These are phyloP conservation scores for Forsythia viridissima DNA, from an alignment of 257 asterid species.

Conservation along the genomic window DNA sequence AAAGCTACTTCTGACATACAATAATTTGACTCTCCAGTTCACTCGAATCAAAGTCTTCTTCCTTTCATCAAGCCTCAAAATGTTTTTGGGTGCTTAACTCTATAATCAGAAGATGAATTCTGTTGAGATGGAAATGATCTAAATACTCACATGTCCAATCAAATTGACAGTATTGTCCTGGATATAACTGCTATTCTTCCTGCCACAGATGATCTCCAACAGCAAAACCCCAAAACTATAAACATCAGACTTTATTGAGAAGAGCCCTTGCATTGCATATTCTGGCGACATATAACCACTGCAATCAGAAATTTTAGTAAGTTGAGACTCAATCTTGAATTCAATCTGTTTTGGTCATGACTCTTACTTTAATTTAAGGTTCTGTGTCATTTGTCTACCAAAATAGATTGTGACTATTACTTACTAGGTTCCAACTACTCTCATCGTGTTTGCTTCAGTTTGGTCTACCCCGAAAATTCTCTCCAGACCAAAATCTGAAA, in stretches of 20 bases:
- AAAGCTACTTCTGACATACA: slow-evolving; percentile 57
- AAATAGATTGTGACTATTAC: background rate
- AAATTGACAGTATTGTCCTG: slow-evolving; percentile 59
- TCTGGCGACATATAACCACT: slow-evolving; percentile 87
- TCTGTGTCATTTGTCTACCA: no score
- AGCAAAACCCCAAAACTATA: slow-evolving; percentile 73
- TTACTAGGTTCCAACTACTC: slow-evolving; percentile 81
- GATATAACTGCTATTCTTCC: slow-evolving; percentile 64
- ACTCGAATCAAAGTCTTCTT: background rate
- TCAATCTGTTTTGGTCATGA: background rate
- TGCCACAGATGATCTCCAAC: slow-evolving; percentile 62
- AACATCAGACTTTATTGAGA: slow-evolving; percentile 70
- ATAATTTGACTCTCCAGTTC: no score
- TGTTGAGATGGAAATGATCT: background rate
- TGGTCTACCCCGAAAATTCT: slow-evolving; percentile 73
- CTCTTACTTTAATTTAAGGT: no score
- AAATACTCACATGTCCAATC: slow-evolving; percentile 60
- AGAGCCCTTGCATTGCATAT: slow-evolving; percentile 79
- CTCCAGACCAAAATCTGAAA: slow-evolving; percentile 83
- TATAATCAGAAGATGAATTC: background rate
- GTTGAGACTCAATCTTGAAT: background rate
- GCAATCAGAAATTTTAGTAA: slow-evolving; percentile 16
- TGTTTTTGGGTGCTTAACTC: background rate
- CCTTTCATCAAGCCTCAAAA: background rate
- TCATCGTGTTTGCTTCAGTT: slow-evolving; percentile 65